phyloP scores from a whole-genome alignment of 208 protist genomes.

The Acanthamoeba quina region DNA sequence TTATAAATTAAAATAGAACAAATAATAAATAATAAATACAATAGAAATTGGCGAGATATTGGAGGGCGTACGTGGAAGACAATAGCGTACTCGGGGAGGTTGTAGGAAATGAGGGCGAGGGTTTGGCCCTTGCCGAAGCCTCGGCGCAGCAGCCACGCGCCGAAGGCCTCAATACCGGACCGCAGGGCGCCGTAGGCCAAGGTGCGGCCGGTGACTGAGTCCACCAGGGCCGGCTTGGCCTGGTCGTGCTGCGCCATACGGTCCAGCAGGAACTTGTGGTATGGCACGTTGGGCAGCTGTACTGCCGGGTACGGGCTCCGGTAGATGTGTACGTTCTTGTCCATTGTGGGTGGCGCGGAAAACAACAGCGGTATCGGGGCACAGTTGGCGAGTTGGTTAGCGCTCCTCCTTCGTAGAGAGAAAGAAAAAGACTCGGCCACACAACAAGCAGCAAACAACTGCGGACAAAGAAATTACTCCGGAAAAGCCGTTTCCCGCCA shows the following conservation, averaged over 20 bases:
- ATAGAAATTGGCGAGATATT: no score
- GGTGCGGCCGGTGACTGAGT: neutral
- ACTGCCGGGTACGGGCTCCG: neutral
- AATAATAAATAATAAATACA: neutral
- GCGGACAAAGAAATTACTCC: no score
- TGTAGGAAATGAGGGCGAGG: slow-evolving; percentile 18
- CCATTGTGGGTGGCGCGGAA: neutral
- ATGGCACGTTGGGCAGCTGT: neutral
- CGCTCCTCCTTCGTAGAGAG: no score
- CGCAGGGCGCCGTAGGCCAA: slow-evolving; percentile 13
- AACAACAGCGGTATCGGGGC: neutral
- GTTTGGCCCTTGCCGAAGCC: slow-evolving; percentile 36
- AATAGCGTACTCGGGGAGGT: slow-evolving; percentile 44
- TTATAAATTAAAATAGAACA: neutral
- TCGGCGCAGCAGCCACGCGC: neutral
- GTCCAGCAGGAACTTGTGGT: slow-evolving; percentile 9
- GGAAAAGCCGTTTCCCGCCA: no score
- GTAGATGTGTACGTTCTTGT: neutral
- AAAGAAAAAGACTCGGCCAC: neutral
- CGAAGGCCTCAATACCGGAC: neutral
- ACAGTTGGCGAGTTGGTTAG: neutral
- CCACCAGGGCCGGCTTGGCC: slow-evolving; percentile 36
- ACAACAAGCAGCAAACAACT: no score
- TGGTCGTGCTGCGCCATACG: neutral
- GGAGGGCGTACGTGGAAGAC: slow-evolving; percentile 36